Conservation (phyloP, 2,329 filamentous ascomycete genomes). For the Colletotrichum musicola region DNA sequence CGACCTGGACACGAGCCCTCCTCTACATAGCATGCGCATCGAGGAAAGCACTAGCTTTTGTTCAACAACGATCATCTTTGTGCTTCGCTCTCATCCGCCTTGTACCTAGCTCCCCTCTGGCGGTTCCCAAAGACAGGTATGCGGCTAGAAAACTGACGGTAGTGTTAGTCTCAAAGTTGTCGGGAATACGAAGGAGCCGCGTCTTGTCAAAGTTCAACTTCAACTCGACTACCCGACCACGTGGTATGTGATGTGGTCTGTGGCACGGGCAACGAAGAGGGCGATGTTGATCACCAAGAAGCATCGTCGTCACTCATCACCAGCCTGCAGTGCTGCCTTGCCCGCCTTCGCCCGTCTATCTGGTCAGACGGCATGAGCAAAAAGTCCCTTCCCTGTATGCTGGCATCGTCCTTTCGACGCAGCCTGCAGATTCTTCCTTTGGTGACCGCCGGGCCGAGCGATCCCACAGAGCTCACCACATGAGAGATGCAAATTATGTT, state of each 20-base stretch:
- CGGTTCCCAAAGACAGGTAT: background rate
- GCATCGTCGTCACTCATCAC: slow-evolving; percentile 15
- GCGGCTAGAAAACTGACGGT: slow-evolving; percentile 13
- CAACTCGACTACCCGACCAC: background rate
- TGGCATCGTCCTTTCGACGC: slow-evolving; percentile 1
- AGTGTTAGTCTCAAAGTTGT: background rate
- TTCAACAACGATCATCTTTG: slow-evolving; percentile 13
- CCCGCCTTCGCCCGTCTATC: background rate
- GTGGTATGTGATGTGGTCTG: background rate
- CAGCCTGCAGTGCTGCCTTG: slow-evolving; percentile 32
- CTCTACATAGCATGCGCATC: slow-evolving; percentile 4
- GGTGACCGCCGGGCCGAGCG: slow-evolving; percentile 10
- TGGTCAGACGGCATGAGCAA: slow-evolving; percentile 13
- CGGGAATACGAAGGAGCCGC: slow-evolving; percentile 16
- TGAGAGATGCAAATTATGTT: slow-evolving; percentile 19
- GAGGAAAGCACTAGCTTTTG: slow-evolving; percentile 9
- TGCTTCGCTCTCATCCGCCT: background rate
- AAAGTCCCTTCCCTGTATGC: slow-evolving; percentile 1
- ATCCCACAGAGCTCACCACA: slow-evolving; percentile 5
- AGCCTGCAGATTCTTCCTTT: slow-evolving; percentile 8
- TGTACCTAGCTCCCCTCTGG: background rate
- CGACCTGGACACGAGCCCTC: slow-evolving; percentile 37
- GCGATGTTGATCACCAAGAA: background rate
- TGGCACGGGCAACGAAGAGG: background rate
- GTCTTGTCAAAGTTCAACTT: background rate